phyloP scores from a whole-genome alignment of 129 eudicot genomes.

The Lactuca saligna region DNA sequence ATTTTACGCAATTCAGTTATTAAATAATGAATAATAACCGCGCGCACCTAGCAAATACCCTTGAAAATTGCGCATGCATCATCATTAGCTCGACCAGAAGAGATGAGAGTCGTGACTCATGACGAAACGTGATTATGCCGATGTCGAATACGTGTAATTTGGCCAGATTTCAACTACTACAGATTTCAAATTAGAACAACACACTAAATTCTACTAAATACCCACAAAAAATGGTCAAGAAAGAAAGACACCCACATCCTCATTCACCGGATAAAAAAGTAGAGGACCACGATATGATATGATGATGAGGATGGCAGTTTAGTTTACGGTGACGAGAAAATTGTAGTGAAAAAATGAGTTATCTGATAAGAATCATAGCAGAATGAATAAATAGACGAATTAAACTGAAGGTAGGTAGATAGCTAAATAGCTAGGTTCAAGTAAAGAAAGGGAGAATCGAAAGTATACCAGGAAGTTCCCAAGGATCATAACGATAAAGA shows the following conservation, averaged over 20 bases:
- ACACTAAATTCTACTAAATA: constrained; percentile 4
- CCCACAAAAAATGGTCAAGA: constrained; percentile 12
- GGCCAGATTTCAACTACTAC: neutral
- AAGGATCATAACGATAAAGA: constrained; percentile 96
- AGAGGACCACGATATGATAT: neutral
- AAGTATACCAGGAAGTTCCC: constrained; percentile 93
- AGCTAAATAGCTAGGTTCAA: constrained; percentile 1
- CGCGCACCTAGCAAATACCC: neutral
- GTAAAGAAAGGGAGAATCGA: neutral
- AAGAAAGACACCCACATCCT: neutral
- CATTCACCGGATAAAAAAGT: neutral
- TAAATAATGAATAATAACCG: neutral
- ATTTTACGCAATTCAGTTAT: neutral
- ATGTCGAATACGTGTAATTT: constrained; percentile 7
- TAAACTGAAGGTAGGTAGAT: neutral
- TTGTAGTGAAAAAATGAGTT: neutral
- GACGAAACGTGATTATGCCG: neutral
- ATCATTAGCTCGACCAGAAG: neutral
- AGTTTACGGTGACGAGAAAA: neutral
- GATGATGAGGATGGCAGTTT: neutral
- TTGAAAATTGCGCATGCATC: constrained; percentile 10
- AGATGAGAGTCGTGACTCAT: constrained; percentile 4
- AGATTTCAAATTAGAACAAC: neutral
- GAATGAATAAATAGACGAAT: neutral
- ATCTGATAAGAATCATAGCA: constrained; percentile 2